Conservation (phyloP, 1,284 basidiomycete genomes). For the Fomitopsis betulina region DNA sequence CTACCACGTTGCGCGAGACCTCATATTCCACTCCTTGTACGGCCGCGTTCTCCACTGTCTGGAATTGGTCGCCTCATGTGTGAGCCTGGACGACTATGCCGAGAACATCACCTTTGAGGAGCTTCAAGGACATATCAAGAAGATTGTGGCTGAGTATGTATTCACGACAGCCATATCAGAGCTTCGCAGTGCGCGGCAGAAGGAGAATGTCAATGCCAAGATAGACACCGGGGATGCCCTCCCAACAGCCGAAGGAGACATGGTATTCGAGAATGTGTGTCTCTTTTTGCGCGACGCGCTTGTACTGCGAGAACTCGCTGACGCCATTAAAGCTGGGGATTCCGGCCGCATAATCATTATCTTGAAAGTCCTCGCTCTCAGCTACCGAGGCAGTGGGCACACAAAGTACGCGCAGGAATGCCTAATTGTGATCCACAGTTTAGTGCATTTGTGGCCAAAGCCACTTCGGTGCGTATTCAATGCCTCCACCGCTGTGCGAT, state of each 20-base stretch:
- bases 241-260: background rate
- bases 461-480: constrained; percentile 28
- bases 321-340: constrained; percentile 32
- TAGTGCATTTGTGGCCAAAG: constrained; percentile 33
- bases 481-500: too few species aligned
- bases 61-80: constrained; percentile 20
- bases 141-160: background rate
- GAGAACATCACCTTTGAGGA: background rate
- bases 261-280: constrained; percentile 27
- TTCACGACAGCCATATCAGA: background rate
- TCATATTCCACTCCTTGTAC: constrained; percentile 32
- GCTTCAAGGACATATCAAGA: background rate
- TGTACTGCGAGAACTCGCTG: constrained; percentile 29
- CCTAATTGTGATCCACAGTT: constrained; percentile 28
- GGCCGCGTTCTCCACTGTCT: constrained; percentile 33
- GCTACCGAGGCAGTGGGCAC: constrained; percentile 25
- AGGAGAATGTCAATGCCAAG: background rate
- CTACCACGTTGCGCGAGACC: constrained; percentile 30
- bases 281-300: constrained; percentile 29
- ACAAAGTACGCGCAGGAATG: constrained; percentile 38
- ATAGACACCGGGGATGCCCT: too few species aligned
- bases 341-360: constrained; percentile 28
- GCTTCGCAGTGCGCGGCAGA: background rate
- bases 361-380: constrained; percentile 30
- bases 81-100: constrained; percentile 20